A percentile compares a stretch with the other conserved stretches of the same genome.
Evolutionary conservation across 306 rosid species (phyloP).

Genomic region (Luffa aegyptiaca): DNA sequence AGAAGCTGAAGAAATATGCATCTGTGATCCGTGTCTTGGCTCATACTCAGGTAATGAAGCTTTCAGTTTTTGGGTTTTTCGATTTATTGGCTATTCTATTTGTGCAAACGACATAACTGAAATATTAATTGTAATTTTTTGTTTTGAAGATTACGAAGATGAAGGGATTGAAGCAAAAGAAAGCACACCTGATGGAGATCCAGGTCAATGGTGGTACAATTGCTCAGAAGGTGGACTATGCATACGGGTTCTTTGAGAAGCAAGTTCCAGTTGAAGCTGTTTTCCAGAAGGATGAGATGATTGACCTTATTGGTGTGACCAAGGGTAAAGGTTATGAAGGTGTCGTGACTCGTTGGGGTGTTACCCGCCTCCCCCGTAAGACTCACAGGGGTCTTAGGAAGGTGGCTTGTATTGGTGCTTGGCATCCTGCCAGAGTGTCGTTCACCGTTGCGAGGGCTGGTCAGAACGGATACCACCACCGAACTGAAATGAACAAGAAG

Average conservation of each 20-base stretch:
- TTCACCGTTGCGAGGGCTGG: conserved; percentile 92
- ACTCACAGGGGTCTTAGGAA: conserved; percentile 85
- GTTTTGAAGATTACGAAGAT: conserved; percentile 54
- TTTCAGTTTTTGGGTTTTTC: no score
- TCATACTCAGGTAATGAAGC: conserved; percentile 61
- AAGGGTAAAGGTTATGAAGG: conserved; percentile 92
- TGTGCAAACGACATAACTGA: no score
- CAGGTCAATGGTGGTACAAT: conserved; percentile 73
- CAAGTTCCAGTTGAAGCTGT: conserved; percentile 79
- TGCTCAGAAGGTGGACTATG: conserved; percentile 70
- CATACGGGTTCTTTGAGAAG: conserved; percentile 63
- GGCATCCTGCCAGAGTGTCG: conserved; percentile 93
- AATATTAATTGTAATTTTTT: no score
- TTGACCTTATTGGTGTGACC: conserved; percentile 76
- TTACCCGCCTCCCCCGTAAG: conserved; percentile 82
- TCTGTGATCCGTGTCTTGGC: conserved; percentile 73
- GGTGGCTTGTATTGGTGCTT: conserved; percentile 94
- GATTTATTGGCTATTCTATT: no score
- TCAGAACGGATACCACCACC: conserved; percentile 82
- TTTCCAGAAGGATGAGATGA: conserved; percentile 90
- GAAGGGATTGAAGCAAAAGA: conserved; percentile 88
- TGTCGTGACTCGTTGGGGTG: conserved; percentile 91
- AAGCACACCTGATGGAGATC: conserved; percentile 83
- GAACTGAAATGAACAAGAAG: conserved; percentile 81
- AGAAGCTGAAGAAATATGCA: conserved; percentile 61